Base-by-base conservation (phyloP, 106 monocot genomes). In the Platanthera guangdongensis region DNA sequence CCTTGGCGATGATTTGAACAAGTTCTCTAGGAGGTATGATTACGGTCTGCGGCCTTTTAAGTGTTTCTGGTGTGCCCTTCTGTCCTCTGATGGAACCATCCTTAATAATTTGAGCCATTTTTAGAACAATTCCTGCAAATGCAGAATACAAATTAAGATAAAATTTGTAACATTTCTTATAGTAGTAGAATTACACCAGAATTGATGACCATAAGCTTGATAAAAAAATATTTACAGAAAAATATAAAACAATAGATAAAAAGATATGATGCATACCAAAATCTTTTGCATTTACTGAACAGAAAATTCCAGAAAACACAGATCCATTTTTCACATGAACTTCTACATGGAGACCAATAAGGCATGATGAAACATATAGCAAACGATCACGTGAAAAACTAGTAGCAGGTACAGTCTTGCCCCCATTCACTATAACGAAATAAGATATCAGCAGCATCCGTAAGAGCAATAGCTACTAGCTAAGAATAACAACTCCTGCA, bases 271-370 rank as follows among this genome's bases (percentile, higher is more conserved):
- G 63, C 74, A 50, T 84, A 99, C 97, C 91, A 63, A 92, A 92
- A 81, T 99, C 97, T 82, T 91, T 94, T 80, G 81, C 62, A 88
- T 88, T 90, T 75, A 86, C 82, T 47, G 91, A 74, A 85, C 91
- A 85, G 79, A 99, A 92, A 49, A 94, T 92, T 82, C 97, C 97
- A 76, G 97, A 91, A 10, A 94, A 80, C 49, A 90, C 22, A 50
- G 91, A 99, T 69, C 97, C 97, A 89, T 99, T 90, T 86, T 85
- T 89, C 74, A 99, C 91, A 83, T 88, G 87, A 45, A 94, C 94
- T 71, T 99, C 97, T 11, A 99, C 93, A 19, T 9, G 50, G 22
- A 84, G 87, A 51, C 97, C 97, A 80, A 92, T 78, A 82, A 99
- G 91, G 82, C 79, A 87, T 50, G 91, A 62, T 19, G 81, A 75